Conservation (phyloP, 805 yeast genomes). For the Candida cerambycidarum region DNA sequence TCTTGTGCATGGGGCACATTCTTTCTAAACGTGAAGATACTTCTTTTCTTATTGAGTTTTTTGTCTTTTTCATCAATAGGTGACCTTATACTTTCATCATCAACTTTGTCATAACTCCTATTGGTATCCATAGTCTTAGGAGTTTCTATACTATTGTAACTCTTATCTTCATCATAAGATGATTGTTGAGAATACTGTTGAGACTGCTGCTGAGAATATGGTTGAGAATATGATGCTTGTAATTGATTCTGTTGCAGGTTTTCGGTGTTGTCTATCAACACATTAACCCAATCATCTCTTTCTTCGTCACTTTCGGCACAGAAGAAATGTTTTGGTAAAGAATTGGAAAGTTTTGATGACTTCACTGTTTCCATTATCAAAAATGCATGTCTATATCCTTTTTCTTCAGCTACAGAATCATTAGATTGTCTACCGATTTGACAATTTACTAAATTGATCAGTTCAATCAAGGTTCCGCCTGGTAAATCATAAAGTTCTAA, state of each 20-base stretch:
- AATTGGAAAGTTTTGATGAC: constrained; percentile 27
- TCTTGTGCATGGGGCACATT: constrained; percentile 18
- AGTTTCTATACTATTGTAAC: constrained; percentile 5
- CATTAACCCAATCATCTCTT: constrained; percentile 68
- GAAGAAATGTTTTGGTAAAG: constrained; percentile 56
- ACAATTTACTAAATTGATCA: constrained; percentile 48
- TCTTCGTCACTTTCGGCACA: constrained; percentile 81
- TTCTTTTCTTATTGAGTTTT: constrained; percentile 52
- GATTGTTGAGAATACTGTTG: neutral
- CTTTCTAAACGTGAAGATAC: constrained; percentile 55
- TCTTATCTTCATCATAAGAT: constrained; percentile 2
- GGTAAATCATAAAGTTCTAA: constrained; percentile 58
- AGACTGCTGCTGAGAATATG: neutral
- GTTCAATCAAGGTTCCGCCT: constrained; percentile 55
- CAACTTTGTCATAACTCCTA: constrained; percentile 14
- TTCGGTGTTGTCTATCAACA: constrained; percentile 27
- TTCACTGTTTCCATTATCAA: constrained; percentile 50
- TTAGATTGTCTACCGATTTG: constrained; percentile 55
- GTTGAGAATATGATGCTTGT: neutral
- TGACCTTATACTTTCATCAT: constrained; percentile 11
- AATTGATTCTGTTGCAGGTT: neutral
- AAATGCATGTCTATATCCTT: constrained; percentile 61
- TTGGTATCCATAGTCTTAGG: constrained; percentile 9
- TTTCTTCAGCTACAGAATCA: constrained; percentile 43
- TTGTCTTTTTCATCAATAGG: constrained; percentile 18